A percentile compares a stretch with the other conserved stretches of the same genome.
These are phyloP conservation scores for Blastobotrys chiropterorum DNA, from an alignment of 805 yeast species.

Conservation along the genomic window DNA sequence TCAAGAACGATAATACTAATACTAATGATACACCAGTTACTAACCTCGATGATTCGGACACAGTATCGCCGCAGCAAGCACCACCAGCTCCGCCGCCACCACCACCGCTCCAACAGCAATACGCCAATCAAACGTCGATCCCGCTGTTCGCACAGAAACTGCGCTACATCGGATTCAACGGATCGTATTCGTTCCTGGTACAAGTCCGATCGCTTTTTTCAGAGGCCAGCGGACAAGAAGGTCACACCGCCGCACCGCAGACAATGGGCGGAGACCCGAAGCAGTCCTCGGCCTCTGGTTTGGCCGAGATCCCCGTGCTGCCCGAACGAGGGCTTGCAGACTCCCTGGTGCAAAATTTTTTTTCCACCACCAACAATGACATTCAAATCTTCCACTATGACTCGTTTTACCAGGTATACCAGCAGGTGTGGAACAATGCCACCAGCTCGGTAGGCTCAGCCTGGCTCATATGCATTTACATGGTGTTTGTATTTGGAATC, in stretches of 20 bases:
- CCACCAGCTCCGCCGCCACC: not conserved
- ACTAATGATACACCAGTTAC: too few relatives aligned
- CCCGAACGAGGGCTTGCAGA: slow-evolving; percentile 4
- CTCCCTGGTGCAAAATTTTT: not conserved
- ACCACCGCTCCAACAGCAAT: not conserved
- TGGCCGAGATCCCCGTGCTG: not conserved
- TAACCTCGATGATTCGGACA: not conserved
- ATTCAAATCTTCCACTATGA: slow-evolving; percentile 3
- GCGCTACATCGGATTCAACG: slow-evolving; percentile 4
- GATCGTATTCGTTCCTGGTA: slow-evolving; percentile 5
- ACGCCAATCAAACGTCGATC: not conserved
- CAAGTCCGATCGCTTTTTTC: slow-evolving; percentile 3
- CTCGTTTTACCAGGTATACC: not conserved
- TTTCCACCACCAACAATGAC: not conserved
- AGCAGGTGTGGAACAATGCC: slow-evolving; percentile 1
- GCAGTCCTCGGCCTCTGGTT: too few relatives aligned
- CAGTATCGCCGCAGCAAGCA: not conserved
- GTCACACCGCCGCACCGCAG: slow-evolving; percentile 3
- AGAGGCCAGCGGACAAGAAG: not conserved
- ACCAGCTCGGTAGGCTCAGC: not conserved
- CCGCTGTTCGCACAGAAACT: slow-evolving; percentile 4
- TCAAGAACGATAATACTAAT: too few relatives aligned
- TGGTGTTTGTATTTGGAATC: slow-evolving; percentile 1
- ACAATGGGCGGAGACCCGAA: slow-evolving; percentile 6
- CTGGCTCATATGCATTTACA: slow-evolving; percentile 6